These are phyloP conservation scores for Cicer judaicum DNA, from an alignment of 306 rosid species.

Conservation along the genomic window DNA sequence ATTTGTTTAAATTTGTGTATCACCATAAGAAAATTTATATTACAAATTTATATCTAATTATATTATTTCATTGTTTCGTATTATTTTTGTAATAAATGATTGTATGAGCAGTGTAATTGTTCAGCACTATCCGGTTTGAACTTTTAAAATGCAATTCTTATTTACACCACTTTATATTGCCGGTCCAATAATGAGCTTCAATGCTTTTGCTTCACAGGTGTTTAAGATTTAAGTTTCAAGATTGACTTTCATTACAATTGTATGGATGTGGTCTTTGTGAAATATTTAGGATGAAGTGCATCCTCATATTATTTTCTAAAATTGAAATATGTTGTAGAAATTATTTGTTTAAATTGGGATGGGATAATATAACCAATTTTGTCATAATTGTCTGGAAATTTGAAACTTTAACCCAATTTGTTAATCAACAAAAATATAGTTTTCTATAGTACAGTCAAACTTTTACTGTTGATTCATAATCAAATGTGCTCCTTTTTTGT, in stretches of 20 bases:
- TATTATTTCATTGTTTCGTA: too few species aligned
- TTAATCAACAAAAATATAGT: background rate
- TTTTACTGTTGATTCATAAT: slow-evolving; percentile 31
- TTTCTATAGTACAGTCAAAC: slow-evolving; percentile 14
- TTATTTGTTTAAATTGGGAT: slow-evolving; percentile 1
- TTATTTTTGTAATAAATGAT: too few species aligned
- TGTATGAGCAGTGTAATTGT: too few species aligned
- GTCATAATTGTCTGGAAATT: slow-evolving; percentile 24
- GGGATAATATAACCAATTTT: slow-evolving; percentile 1
- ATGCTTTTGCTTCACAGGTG: slow-evolving; percentile 97
- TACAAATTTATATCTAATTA: too few species aligned
- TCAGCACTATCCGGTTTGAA: too few species aligned
- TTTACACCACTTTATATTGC: slow-evolving; percentile 80
- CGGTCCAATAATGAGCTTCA: slow-evolving; percentile 92
- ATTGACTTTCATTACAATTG: slow-evolving; percentile 30
- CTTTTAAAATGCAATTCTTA: too few species aligned
- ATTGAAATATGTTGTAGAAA: slow-evolving; percentile 31
- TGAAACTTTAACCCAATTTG: background rate
- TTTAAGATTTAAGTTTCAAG: slow-evolving; percentile 29
- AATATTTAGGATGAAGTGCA: slow-evolving; percentile 27
- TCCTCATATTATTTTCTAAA: slow-evolving; percentile 33
- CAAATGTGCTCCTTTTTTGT: slow-evolving; percentile 2
- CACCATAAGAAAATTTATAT: too few species aligned
- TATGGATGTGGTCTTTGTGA: slow-evolving; percentile 32
- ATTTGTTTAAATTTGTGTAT: too few species aligned